Evolutionary conservation across 2,329 filamentous ascomycete species (phyloP), one percentile per base, ranked within the genome.

Genomic region (Fusarium ramigenum): DNA sequence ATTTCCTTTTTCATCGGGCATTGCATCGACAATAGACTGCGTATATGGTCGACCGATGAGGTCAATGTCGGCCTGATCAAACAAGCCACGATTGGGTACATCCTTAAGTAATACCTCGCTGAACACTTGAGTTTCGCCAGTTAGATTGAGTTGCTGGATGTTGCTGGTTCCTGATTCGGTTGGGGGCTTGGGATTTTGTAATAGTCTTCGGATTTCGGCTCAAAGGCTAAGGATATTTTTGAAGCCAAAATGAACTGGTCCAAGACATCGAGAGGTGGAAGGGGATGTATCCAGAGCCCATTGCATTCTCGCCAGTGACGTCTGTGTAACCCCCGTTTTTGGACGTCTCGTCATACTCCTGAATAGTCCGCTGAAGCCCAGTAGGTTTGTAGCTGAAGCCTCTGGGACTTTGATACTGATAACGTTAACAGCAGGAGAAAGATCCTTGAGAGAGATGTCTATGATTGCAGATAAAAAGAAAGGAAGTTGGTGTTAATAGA

Each of bases 401-500:
- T 28, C 18, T 9, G 43, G 43, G 43, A 28, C 43, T 5, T 4
- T 4, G 43, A 46, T 28, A 4, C 43, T 46, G 43, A 46, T 23
- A 2, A 28, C 18, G 2, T 23, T 23, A 19, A 28, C 18, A 28
- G 4, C 23, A 14, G 43, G 43, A 0, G 43, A 23, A 28, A 28
- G 23, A 19, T 46, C 43, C 5, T 28, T 11, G 2, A 46, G 18
- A 9, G 23, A 46, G 4, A 46, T 25, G 2, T 23, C 18, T 23
- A 28, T 46, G 23, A 14, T 19, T 25, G 43, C 1, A 9, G 43
- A 19, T 28, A 6, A 25, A 19, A 4, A 44, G 10, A 18, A 18
- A 9, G 16, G 0, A 25, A 19, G 23, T 2, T 3, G 4, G 4
- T 14, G 9, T 19, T 25, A 7, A 7, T 19, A 11, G 4, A 25